These are phyloP conservation scores for Pythium rhizo-oryzae DNA, from an alignment of 352 stramenopile species.

Conservation along the genomic window DNA sequence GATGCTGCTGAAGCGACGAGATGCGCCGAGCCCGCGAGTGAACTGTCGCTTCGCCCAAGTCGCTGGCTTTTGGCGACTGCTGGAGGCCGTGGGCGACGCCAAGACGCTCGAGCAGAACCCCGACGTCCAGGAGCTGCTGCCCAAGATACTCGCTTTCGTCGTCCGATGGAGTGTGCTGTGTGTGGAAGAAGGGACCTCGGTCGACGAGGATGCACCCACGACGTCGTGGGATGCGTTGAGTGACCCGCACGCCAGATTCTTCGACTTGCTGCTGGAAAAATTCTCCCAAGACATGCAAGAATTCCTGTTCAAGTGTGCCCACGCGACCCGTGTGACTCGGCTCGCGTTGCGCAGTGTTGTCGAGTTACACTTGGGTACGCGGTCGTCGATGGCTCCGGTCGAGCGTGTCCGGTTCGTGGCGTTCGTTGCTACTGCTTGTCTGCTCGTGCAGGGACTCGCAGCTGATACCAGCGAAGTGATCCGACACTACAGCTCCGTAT, in stretches of 20 bases:
- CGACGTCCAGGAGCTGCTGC: slow-evolving; percentile 27
- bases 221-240: background rate
- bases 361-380: background rate
- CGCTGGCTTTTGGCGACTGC: slow-evolving; percentile 52
- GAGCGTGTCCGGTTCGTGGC: slow-evolving; percentile 26
- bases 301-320: slow-evolving; percentile 55
- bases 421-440: slow-evolving; percentile 39
- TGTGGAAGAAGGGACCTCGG: background rate
- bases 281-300: slow-evolving; percentile 55
- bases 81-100: slow-evolving; percentile 41
- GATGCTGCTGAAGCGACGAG: background rate
- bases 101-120: slow-evolving; percentile 14
- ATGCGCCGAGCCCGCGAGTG: slow-evolving; percentile 13
- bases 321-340: slow-evolving; percentile 21
- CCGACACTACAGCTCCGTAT: background rate
- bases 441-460: slow-evolving; percentile 55
- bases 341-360: background rate
- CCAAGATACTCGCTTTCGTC: slow-evolving; percentile 36
- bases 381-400: background rate
- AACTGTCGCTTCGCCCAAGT: slow-evolving; percentile 71
- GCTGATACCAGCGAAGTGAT: slow-evolving; percentile 20
- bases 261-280: slow-evolving; percentile 69
- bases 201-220: background rate
- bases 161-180: slow-evolving; percentile 27
- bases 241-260: slow-evolving; percentile 20